These are phyloP conservation scores for Alternaria hordeiaustralica DNA, from an alignment of 2,329 filamentous ascomycete species.

Conservation along the genomic window DNA sequence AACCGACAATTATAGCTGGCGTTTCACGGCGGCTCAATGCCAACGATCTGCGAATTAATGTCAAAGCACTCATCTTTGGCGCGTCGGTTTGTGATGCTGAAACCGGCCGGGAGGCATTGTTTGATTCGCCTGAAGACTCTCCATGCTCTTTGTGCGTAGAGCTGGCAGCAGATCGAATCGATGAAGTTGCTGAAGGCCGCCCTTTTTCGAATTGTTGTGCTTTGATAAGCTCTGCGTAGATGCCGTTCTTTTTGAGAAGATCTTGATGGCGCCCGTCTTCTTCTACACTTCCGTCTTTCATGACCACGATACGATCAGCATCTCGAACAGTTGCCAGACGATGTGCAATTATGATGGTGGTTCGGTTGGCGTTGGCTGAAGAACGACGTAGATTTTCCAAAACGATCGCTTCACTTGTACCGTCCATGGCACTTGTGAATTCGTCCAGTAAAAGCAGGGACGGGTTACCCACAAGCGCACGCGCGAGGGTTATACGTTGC, in stretches of 20 bases:
- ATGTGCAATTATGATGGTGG: slow-evolving; percentile 48
- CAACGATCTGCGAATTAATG: slow-evolving; percentile 35
- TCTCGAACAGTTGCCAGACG: slow-evolving; percentile 46
- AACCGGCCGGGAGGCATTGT: neutral
- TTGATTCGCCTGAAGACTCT: neutral
- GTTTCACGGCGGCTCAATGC: slow-evolving; percentile 46
- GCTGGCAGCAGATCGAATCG: slow-evolving; percentile 25
- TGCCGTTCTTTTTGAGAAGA: slow-evolving; percentile 34
- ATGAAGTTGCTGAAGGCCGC: slow-evolving; percentile 29
- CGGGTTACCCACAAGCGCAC: slow-evolving; percentile 44
- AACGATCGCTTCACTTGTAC: slow-evolving; percentile 41
- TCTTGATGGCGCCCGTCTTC: slow-evolving; percentile 43
- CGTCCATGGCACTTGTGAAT: slow-evolving; percentile 44
- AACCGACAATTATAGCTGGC: slow-evolving; percentile 50
- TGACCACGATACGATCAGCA: slow-evolving; percentile 47
- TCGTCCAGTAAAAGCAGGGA: slow-evolving; percentile 46
- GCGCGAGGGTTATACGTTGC: slow-evolving; percentile 47
- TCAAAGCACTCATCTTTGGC: slow-evolving; percentile 17
- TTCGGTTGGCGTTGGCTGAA: slow-evolving; percentile 36
- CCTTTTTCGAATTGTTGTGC: slow-evolving; percentile 47
- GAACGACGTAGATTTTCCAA: slow-evolving; percentile 40
- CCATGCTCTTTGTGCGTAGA: slow-evolving; percentile 20
- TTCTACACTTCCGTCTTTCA: slow-evolving; percentile 41
- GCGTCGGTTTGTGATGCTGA: neutral
- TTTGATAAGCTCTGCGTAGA: slow-evolving; percentile 42